These are phyloP conservation scores for Aotearoamyces nothofagi DNA, from an alignment of 2,329 filamentous ascomycete genomes.

Conservation along the genomic window DNA sequence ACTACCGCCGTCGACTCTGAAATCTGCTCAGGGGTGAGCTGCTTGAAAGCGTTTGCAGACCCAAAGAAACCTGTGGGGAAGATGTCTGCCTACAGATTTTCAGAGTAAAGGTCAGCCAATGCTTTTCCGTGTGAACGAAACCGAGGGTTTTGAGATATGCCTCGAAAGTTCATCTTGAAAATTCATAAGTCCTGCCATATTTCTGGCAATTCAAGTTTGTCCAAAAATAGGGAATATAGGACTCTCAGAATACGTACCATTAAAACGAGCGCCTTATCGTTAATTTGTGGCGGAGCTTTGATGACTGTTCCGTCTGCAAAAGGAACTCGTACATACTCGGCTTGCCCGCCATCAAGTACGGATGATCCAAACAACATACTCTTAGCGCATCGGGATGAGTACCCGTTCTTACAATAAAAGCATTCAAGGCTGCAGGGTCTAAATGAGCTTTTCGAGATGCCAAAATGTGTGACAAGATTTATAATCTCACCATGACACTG, in stretches of 20 bases:
- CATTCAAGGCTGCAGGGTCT: slow-evolving; percentile 40
- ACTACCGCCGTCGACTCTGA: slow-evolving; percentile 58
- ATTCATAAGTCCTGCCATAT: too few relatives aligned
- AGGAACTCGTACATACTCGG: slow-evolving; percentile 70
- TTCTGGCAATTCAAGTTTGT: too few relatives aligned
- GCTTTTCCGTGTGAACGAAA: too few relatives aligned
- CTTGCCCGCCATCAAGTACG: slow-evolving; percentile 61
- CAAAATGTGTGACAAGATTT: too few relatives aligned
- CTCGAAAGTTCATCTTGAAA: too few relatives aligned
- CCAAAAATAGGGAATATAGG: too few relatives aligned
- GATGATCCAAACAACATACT: slow-evolving; percentile 55
- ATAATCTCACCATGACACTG: slow-evolving; percentile 54
- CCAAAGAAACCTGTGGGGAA: slow-evolving; percentile 82
- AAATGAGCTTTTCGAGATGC: slow-evolving; percentile 1
- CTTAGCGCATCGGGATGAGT: slow-evolving; percentile 62
- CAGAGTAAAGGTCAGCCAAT: too few relatives aligned
- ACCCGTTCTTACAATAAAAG: slow-evolving; percentile 71
- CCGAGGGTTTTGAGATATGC: too few relatives aligned
- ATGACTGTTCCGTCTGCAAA: slow-evolving; percentile 69
- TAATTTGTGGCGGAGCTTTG: slow-evolving; percentile 54
- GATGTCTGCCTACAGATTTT: too few relatives aligned
- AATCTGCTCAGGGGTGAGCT: slow-evolving; percentile 31
- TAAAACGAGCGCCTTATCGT: slow-evolving; percentile 60
- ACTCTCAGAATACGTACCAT: too few relatives aligned
- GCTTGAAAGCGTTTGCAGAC: slow-evolving; percentile 59